Evolutionary conservation across 2,329 filamentous ascomycete species (phyloP).

Genomic region (Fusarium proliferatum): DNA sequence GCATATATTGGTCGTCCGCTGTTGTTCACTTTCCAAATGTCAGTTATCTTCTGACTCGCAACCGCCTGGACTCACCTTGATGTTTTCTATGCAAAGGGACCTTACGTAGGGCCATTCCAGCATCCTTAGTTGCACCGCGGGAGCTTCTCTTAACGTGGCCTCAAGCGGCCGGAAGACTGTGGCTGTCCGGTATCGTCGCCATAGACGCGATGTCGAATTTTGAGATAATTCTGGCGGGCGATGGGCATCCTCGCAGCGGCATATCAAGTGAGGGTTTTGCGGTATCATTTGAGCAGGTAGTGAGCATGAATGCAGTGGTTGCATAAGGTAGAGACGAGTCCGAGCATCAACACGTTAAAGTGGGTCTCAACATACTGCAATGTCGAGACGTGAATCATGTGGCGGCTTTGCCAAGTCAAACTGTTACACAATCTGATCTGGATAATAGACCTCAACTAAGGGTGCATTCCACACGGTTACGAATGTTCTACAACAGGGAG

Average conservation of each 20-base stretch:
- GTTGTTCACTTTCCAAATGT: neutral
- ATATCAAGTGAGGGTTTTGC: neutral
- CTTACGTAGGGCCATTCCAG: neutral
- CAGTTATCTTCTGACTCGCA: neutral
- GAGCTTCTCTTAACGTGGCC: neutral
- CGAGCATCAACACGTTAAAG: neutral
- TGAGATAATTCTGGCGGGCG: accelerated
- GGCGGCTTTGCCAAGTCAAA: neutral
- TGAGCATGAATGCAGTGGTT: neutral
- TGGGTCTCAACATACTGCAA: neutral
- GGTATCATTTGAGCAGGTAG: neutral
- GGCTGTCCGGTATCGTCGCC: neutral
- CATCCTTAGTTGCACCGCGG: neutral
- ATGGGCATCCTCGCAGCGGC: neutral
- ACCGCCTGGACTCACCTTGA: neutral
- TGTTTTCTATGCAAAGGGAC: neutral
- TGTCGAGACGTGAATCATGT: neutral
- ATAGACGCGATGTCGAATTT: neutral
- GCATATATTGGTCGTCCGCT: neutral
- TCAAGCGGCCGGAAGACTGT: neutral
- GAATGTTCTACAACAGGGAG: neutral
- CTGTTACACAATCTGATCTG: neutral
- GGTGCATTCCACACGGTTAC: neutral
- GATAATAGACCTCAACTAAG: neutral
- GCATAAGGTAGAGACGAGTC: neutral